Evolutionary conservation across 2,329 filamentous ascomycete genomes (phyloP), one percentile per base, ranked within the genome.

Genomic region (Parastagonospora avenae): DNA sequence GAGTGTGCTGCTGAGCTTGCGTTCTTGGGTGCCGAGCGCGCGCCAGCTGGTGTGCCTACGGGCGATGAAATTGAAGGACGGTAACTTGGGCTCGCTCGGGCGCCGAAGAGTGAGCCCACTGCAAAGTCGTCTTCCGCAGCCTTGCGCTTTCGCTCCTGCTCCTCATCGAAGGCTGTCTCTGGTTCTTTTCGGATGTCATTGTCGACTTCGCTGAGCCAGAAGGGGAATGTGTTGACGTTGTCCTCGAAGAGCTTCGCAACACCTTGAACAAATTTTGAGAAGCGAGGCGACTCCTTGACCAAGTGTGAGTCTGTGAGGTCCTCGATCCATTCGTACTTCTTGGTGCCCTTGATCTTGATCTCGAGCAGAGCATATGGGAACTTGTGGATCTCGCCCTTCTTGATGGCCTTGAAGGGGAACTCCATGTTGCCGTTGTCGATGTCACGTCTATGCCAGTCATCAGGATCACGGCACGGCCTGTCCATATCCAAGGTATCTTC

Each of bases 261-360:
- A 54, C 94, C 94, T 66, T 99, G 93, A 2, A 96, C 89, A 64
- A 97, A 99, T 74, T 99, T 99, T 65, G 92, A 97, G 77, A 99
- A 99, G 43, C 89, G 86, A 1, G 92, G 91, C 0, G 90, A 87
- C 39, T 92, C 86, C 70, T 96, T 92, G 57, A 99, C 90, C 4
- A 99, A 83, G 73, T 99, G 93, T 4, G 92, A 97, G 45, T 85
- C 82, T 85, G 96, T 97, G 61, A 99, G 78, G 62, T 99, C 94
- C 61, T 92, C 85, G 30, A 97, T 81, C 94, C 94, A 99, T 57
- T 87, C 84, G 4, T 89, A 88, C 48, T 86, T 85, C 74, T 90
- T 92, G 60, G 85, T 82, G 42, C 74, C 74, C 59, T 38, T 82
- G 62, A 96, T 80, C 78, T 97, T 97, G 76, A 99, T 92, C 74